Conservation (phyloP, 1,284 basidiomycete species). For the Cystobasidium pallidum region DNA sequence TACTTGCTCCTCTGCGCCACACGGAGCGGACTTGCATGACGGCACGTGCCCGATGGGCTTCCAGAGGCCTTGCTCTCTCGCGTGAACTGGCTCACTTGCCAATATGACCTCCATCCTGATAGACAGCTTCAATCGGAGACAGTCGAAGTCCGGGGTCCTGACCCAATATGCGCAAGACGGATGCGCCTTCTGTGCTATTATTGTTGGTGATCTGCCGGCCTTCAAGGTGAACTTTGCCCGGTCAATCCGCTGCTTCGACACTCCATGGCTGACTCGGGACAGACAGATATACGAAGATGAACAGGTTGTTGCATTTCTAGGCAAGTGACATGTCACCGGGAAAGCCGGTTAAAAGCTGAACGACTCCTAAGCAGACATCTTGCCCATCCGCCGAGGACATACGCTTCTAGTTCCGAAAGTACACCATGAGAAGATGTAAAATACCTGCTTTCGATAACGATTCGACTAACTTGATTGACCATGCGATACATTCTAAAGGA, state of each 20-base stretch:
- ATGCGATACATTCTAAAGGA: slow-evolving; percentile 2
- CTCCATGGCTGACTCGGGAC: neutral
- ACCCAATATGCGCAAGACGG: neutral
- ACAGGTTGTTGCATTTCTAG: slow-evolving; percentile 42
- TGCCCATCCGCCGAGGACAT: slow-evolving; percentile 45
- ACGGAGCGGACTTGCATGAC: too few species aligned
- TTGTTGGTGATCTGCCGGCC: slow-evolving; percentile 23
- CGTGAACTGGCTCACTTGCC: too few species aligned
- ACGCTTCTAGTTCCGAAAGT: slow-evolving; percentile 45
- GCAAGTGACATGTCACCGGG: too few species aligned
- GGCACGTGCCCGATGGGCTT: too few species aligned
- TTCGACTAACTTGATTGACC: too few species aligned
- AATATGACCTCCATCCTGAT: slow-evolving; percentile 41
- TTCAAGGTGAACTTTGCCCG: slow-evolving; percentile 30
- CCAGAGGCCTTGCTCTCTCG: too few species aligned
- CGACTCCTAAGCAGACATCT: slow-evolving; percentile 37
- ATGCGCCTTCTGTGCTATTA: slow-evolving; percentile 46
- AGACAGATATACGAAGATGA: slow-evolving; percentile 44
- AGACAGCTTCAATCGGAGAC: neutral
- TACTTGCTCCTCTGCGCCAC: too few species aligned
- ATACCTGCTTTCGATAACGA: too few species aligned
- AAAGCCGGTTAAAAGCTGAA: too few species aligned
- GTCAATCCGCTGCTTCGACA: neutral
- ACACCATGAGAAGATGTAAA: slow-evolving; percentile 40
- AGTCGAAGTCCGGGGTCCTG: neutral